Base-by-base conservation (phyloP, 208 protist species). In the Leishmania tropica region DNA sequence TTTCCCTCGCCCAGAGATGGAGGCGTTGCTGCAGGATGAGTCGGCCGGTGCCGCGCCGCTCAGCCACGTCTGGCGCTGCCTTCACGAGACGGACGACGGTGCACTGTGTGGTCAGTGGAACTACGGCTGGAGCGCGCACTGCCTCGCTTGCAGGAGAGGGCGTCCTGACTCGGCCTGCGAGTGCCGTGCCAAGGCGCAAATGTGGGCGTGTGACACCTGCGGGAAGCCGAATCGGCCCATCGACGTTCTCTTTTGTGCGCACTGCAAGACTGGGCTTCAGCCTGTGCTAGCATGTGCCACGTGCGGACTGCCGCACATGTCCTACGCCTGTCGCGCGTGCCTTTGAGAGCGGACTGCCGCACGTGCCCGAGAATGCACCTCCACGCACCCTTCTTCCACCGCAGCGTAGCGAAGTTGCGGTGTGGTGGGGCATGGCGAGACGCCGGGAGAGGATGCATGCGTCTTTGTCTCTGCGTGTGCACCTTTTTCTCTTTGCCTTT, bases 21-120 rank as follows among this genome's bases (percentile, higher is more conserved):
- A 79, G 48, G 62, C 31, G 40, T 48, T 71, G 72, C 53, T 77
- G 45, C 65, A 4, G 13, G 58, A 71, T 10, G 56, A 42, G 56
- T 77, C 65, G 56, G 79, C 79, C 51, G 70, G 67, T 6, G 76
- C 68, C 5, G 15, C 58, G 4, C 68, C 74, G 5, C 28, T 82
- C n/a, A 87, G 83, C 48, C 88, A 83, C 60, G 87, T 96, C 2
- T 97, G 94, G 92, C 84, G 88, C 24, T 97, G 94, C 85, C 67
- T 92, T 72, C 83, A 84, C n/a, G 94, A 97, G 75, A 28, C n/a
- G 10, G 77, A 60, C 35, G 62, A 71, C 6, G 84, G 76, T 48
- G 58, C 68, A 15, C 15, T 80, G 53, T 97, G 94, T 81, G 90
- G 91, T 1, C 65, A 75, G 24, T 97, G 94, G 92, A 97, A 97